A percentile compares a stretch with the other conserved stretches of the same genome.
Evolutionary conservation across 345 rosid species (phyloP).

Genomic region (Trapa bicornis): DNA sequence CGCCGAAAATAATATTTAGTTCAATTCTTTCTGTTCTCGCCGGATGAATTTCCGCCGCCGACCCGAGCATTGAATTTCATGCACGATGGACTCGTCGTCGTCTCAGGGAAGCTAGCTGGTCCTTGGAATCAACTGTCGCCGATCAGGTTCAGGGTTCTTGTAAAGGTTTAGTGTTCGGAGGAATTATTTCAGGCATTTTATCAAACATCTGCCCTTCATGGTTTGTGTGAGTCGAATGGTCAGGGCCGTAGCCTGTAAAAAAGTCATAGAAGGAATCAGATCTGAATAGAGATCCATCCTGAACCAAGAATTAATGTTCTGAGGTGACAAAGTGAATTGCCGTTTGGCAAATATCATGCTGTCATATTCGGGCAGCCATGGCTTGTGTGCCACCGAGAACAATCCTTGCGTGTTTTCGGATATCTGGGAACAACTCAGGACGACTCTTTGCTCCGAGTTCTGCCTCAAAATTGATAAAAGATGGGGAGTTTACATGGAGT

Average conservation of each 20-base stretch:
- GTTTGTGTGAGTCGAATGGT: background rate
- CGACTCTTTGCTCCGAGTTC: background rate
- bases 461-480: background rate
- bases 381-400: background rate
- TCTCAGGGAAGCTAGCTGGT: background rate
- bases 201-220: background rate
- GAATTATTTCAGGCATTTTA: background rate
- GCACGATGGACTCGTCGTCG: background rate
- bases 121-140: background rate
- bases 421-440: background rate
- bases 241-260: background rate
- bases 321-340: background rate
- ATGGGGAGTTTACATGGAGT: conserved; percentile 1
- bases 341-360: background rate
- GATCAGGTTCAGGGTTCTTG: background rate
- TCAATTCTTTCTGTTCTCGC: background rate
- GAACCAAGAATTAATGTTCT: background rate
- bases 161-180: background rate
- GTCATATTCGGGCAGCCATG: background rate
- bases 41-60: background rate
- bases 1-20: background rate
- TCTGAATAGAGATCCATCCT: background rate
- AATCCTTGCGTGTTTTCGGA: background rate
- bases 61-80: background rate
- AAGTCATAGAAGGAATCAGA: background rate